Base-by-base conservation (phyloP, 352 stramenopile species). In the Phytopythium chamaehyphon region DNA sequence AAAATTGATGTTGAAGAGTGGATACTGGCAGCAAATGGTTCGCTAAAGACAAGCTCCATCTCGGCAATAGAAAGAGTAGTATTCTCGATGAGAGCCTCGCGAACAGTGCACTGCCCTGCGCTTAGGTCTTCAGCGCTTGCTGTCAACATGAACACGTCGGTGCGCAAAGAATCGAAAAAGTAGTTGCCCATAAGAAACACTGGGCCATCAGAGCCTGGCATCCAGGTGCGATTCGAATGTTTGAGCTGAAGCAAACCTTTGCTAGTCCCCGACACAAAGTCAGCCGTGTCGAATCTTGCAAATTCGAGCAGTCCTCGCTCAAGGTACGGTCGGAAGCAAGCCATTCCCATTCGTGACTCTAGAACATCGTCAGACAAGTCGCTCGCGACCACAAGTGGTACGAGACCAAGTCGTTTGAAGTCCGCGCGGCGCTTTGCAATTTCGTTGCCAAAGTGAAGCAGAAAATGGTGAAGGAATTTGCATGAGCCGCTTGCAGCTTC, bases 151-250 rank as follows among this genome's bases (percentile, higher is more conserved):
- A 87, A 90, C 22, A 88, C 70, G 43, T 93, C 83, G 9, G 80
- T 66, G 1, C 71, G 76, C 1, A 93, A 57, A 40, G 83, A 93
- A 43, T 93, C 83, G 6, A 91, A 39, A 35, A 93, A 93, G 47
- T 93, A 93, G 38, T 93, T 93, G 9, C 78, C 83, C 14, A 93
- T 75, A 44, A 93, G 60, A n/a, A 85, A 79, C 9, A 91, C 62
- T 0, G 80, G 76, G 1, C 76, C 76, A 21, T 76, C 54, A 11
- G 49, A 54, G n/a, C 71, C 73, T 14, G 87, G 69, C 26, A 40
- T 53, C 80, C 73, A 87, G 14, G 23, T 19, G 0, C 51, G 37
- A 28, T 66, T 31, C 0, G 61, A 51, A 28, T 70, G 55, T 10
- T 71, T 51, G 3, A 90, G 28, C 6, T 56, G 38, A 14, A 92